phyloP scores from a whole-genome alignment of 176 grass and related monocot species.

The Rhynchospora pubera region DNA sequence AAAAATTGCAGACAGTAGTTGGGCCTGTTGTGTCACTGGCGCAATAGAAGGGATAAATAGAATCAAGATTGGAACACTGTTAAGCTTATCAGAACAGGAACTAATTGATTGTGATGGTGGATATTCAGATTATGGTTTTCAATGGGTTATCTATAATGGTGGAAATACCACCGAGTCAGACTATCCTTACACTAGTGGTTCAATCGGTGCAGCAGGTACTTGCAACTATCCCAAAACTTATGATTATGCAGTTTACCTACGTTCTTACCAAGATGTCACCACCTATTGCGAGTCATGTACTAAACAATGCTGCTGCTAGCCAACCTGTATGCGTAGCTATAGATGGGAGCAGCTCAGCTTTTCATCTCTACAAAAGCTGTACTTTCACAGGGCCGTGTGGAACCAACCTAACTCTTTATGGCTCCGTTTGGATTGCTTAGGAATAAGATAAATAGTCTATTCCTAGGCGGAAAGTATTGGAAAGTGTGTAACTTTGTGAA shows the following conservation, averaged over 20 bases:
- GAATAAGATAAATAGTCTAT: too few species aligned
- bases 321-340: constrained; percentile 21
- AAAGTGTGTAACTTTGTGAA: too few species aligned
- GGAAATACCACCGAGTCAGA: constrained; percentile 30
- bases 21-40: constrained; percentile 22
- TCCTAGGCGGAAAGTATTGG: too few species aligned
- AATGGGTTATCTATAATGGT: constrained; percentile 26
- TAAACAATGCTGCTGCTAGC: constrained; percentile 13
- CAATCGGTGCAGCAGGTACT: constrained; percentile 1
- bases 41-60: constrained; percentile 27
- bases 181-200: constrained; percentile 30
- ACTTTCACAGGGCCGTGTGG: background rate
- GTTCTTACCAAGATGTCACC: background rate
- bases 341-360: background rate
- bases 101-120: constrained; percentile 50
- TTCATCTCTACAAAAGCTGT: constrained; percentile 22
- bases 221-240: constrained; percentile 18
- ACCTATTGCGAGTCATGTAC: background rate
- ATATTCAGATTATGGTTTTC: constrained; percentile 35
- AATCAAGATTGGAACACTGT: constrained; percentile 23
- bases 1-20: constrained; percentile 22
- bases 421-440: too few species aligned
- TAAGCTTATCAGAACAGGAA: constrained; percentile 45
- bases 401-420: background rate
- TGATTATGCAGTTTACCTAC: background rate